These are phyloP conservation scores for Phytophthora podocarpi DNA, from an alignment of 352 stramenopile species.

Conservation along the genomic window DNA sequence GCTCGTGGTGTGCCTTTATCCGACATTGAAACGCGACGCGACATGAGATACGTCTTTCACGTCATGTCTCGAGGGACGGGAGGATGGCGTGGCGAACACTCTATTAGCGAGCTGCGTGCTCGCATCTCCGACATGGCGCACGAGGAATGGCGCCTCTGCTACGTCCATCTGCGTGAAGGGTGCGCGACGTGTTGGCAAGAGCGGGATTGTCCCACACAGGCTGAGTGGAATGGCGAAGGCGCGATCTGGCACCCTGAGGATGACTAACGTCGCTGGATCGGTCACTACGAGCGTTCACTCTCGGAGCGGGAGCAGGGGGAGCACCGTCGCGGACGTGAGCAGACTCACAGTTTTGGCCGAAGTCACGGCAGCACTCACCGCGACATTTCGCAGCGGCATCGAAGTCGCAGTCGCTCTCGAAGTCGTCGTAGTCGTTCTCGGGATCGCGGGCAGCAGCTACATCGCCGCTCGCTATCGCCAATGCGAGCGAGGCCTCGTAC, in stretches of 20 bases:
- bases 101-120: background rate
- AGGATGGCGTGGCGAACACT: background rate
- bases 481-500: conserved; percentile 1
- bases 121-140: background rate
- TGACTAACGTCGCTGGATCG: background rate
- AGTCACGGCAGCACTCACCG: background rate
- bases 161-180: background rate
- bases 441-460: background rate
- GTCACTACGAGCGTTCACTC: background rate
- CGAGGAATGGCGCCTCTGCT: background rate
- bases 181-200: background rate
- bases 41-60: background rate
- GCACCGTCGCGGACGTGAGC: background rate
- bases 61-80: conserved; percentile 11
- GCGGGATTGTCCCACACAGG: background rate
- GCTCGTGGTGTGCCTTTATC: conserved; percentile 18
- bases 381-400: background rate
- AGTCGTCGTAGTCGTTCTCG: background rate
- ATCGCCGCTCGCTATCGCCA: background rate
- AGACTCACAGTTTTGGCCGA: background rate
- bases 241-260: too few species aligned
- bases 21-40: conserved; percentile 2
- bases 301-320: background rate
- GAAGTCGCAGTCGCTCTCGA: background rate
- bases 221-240: background rate